A percentile compares a stretch with the other conserved stretches of the same genome.
These are phyloP conservation scores for Hymenoscyphus scutula DNA, from an alignment of 2,329 filamentous ascomycete species.

Conservation along the genomic window DNA sequence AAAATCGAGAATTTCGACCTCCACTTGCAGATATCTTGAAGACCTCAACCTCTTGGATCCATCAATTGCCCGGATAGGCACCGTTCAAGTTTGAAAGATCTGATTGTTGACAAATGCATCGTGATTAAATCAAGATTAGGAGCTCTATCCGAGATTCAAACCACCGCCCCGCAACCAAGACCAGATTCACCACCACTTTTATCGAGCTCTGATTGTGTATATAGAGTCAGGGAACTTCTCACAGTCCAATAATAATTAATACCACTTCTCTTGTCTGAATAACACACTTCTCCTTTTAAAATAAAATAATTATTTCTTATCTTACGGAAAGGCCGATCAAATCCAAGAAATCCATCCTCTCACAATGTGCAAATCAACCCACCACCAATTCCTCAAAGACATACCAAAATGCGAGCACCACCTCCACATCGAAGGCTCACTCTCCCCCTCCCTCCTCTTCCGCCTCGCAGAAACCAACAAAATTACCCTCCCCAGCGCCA, in stretches of 20 bases:
- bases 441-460: constrained; percentile 70
- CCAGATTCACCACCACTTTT: background rate
- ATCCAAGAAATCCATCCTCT: background rate
- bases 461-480: constrained; percentile 64
- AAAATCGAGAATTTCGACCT: background rate
- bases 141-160: background rate
- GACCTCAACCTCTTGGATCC: background rate
- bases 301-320: too few species aligned
- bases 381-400: constrained; percentile 53
- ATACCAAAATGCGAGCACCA: constrained; percentile 83
- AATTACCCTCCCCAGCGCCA: constrained; percentile 56
- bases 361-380: constrained; percentile 29
- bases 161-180: background rate
- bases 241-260: background rate
- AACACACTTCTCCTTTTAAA: background rate
- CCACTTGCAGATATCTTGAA: background rate
- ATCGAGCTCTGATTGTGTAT: background rate
- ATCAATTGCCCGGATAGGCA: background rate
- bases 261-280: background rate
- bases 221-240: background rate
- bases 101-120: background rate
- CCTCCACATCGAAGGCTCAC: constrained; percentile 74
- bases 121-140: background rate
- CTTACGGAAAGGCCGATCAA: background rate
- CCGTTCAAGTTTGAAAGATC: background rate